Base-by-base conservation (phyloP, 148 eudicot species). In the Nepenthes mirabilis region DNA sequence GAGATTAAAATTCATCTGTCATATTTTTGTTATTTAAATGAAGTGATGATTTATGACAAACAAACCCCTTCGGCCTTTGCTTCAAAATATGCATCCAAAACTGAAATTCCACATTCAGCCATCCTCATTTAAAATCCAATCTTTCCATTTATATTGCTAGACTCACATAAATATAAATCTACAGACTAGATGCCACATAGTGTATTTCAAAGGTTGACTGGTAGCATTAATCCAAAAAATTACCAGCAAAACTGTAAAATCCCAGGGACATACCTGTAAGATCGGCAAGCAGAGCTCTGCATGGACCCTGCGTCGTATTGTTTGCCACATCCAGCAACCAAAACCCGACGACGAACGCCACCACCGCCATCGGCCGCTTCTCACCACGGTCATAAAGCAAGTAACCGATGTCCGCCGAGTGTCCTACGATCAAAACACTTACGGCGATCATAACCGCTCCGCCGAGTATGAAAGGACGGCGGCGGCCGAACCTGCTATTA, bases 391-490 rank as follows among this genome's bases (percentile, higher is more conserved):
- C 89, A 0, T 83, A 76, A 6, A 80, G 61, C 43, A 74, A 63
- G 64, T 76, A 79, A 1, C 97, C 97, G 55, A 90, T 87, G 49
- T 90, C 97, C 14, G 97, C 95, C 1, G 97, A 74, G 70, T 73
- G 74, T 0, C 95, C 95, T 9, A 90, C 79, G 2, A 90, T 47
- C 33, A 81, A 14, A 0, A 90, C 97, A 5, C 95, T 74, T 1
- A 79, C 5, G 1, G 77, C 63, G 11, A 90, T 84, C 34, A 80
- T 35, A 1, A 8, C 23, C 0, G 89, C 87, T 1, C 95, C 91
- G 33, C 61, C 74, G 3, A 86, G 59, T 1, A 90, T 87, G 33
- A 84, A 90, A 5, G 98, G 98, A 1, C 98, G 47, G 3, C 98
- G 83, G 0, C 98, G 82, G 0, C 98, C 98, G 58, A 66, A 83